A percentile compares a stretch with the other conserved stretches of the same genome.
Evolutionary conservation across 371 early-diverging fungal genomes (phyloP).

Genomic region (Sporodiniella umbellata): DNA sequence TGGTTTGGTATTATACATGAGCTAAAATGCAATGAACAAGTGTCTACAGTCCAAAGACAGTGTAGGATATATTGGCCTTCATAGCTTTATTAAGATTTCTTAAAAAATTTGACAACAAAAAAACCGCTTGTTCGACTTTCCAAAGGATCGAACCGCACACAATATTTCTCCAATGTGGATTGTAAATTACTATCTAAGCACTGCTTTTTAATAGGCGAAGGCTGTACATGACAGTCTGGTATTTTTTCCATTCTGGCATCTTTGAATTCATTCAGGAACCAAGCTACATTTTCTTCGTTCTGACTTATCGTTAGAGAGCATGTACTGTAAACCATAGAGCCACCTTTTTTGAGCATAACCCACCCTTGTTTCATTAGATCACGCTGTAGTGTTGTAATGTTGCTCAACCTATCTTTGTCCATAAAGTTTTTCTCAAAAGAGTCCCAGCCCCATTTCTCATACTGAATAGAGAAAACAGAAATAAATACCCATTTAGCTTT

Average conservation of each 20-base stretch:
- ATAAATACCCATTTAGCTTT: background rate
- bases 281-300: conserved; percentile 79
- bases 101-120: conserved; percentile 70
- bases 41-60: too few species aligned
- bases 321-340: conserved; percentile 85
- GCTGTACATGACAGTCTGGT: conserved; percentile 27
- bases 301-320: conserved; percentile 77
- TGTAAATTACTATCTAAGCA: conserved; percentile 44
- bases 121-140: conserved; percentile 70
- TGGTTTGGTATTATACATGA: too few species aligned
- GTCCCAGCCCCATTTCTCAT: conserved; percentile 75
- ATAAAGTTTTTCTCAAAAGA: conserved; percentile 67
- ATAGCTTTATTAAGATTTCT: conserved; percentile 14
- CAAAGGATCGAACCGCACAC: conserved; percentile 65
- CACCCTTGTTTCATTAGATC: conserved; percentile 71
- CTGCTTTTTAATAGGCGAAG: conserved; percentile 49
- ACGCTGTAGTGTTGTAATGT: conserved; percentile 46
- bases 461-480: too few species aligned
- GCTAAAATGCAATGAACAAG: too few species aligned
- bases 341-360: conserved; percentile 62
- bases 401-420: conserved; percentile 52
- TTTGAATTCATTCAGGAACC: conserved; percentile 57
- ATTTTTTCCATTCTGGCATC: conserved; percentile 55
- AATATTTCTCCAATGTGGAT: conserved; percentile 17
- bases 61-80: too few species aligned